Evolutionary conservation across 257 asterid genomes (phyloP).

Genomic region (Nicotiana knightiana): DNA sequence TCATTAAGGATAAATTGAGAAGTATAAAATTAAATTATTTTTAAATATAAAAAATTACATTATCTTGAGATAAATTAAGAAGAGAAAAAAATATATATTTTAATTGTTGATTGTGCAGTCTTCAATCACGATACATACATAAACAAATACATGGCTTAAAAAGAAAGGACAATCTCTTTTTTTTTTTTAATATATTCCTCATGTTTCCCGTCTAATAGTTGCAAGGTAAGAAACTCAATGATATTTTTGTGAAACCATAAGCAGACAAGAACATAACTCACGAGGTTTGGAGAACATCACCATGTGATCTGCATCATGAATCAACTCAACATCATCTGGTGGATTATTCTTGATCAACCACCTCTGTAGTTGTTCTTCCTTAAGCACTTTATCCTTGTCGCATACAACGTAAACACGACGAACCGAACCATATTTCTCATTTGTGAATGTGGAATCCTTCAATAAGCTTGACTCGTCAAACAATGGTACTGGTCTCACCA

Average conservation of each 20-base stretch:
- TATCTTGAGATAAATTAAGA: no score
- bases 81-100: no score
- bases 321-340: slow-evolving; percentile 25
- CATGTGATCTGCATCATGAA: slow-evolving; percentile 40
- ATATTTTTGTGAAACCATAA: slow-evolving; percentile 10
- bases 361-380: slow-evolving; percentile 12
- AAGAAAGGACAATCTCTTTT: not conserved
- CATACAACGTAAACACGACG: slow-evolving; percentile 28
- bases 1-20: no score
- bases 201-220: not conserved
- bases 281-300: slow-evolving; percentile 34
- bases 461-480: not conserved
- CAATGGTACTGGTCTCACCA: slow-evolving; percentile 25
- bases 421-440: slow-evolving; percentile 33
- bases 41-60: no score
- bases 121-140: not conserved
- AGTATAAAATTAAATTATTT: no score
- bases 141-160: not conserved
- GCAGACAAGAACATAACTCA: slow-evolving; percentile 24
- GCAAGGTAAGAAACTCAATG: not conserved
- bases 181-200: not conserved
- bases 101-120: no score
- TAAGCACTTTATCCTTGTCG: slow-evolving; percentile 20
- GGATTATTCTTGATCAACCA: slow-evolving; percentile 38
- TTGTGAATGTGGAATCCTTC: not conserved